Base-by-base conservation (phyloP, 139 green algal species). In the Coccomyxa sp. region DNA sequence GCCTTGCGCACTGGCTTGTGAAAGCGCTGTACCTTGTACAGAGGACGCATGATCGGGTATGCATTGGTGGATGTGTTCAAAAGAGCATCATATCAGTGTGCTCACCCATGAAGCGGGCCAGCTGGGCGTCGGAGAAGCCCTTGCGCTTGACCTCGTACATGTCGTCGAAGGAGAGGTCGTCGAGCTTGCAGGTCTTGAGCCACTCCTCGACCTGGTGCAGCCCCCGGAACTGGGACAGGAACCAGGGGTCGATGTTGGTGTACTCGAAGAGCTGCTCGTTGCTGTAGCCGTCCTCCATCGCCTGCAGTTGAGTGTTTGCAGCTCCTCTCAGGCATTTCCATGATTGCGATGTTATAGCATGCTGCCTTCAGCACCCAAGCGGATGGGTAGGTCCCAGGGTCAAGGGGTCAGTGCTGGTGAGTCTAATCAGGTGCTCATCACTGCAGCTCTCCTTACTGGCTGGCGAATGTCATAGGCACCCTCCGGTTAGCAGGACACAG, bases 201-300 rank as follows among this genome's bases (percentile, higher is more conserved):
- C 92, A 98, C n/a, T 74, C 55, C 86, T 98, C 94, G 6, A 83
- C 82, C 55, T 88, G 58, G 75, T 91, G 87, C 73, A 91, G 79
- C 77, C 89, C 86, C 18, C 71, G 22, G 55, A 91, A 34, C 89
- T 99, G 95, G 39, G 82, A 81, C 64, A 99, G 79, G 88, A 97
- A 99, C 96, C 96, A 99, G 50, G 90, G 91, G 91, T 99, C 96
- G 68, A 99, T 98, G 16, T 92, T 92, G 68, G 96, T 99, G 41
- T 97, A 87, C 78, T 98, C 89, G 71, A 89, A 86, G 37, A 97
- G 78, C 76, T 98, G 86, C 40, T 94, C 88, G 39, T 89, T 81
- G 7, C 81, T 92, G 72, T 95, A 79, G 39, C 96, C 96, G n/a
- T 97, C 92, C 84, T 97, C 90, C 68, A 90, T 82, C 4, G 84